Base-by-base conservation (phyloP, 345 rosid genomes). In the Bruguiera parviflora region DNA sequence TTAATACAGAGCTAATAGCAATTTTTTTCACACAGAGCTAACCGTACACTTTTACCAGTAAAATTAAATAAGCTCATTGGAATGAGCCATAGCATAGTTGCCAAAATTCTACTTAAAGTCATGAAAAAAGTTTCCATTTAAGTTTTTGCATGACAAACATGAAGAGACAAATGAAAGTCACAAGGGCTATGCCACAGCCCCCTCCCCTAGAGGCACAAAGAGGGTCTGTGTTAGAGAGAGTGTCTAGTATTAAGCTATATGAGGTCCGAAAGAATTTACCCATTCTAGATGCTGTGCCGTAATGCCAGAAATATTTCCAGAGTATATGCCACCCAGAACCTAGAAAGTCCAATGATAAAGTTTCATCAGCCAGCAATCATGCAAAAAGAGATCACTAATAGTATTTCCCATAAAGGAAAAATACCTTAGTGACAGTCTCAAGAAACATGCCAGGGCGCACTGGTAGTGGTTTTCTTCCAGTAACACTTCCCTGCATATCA, bases 361-460 rank as follows among this genome's bases (percentile, higher is more conserved):
- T 32, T 63, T 61, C 19, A 70, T 78, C 61, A 81, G 76, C 53
- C 24, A 73, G 63, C 31, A 63, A 28, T 19, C 35, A 32, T 24
- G 58, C 49, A 61, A 5, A 65, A 28, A 24, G 59, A 9, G 31
- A 27, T 8, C 28, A 56, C 25, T 56, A 3, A 56, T n/a, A 56
- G 0, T 15, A 56, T 56, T 56, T 56, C 22, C n/a, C 16, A 15
- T 28, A 58, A 19, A 64, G 35, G 8, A 66, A 64, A 22, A 33
- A 28, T 77, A 94, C 99, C 96, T 91, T 94, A 62, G 98, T 82
- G 64, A 94, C 92, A 35, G 97, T 91, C 80, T 93, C 96, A 60
- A 93, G 88, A 83, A 91, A 91, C 92, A 94, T 94, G 79, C 98
- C 96, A 28, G 96, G 96, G 39, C 96, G 92, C 62, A 91, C 97